Evolutionary conservation across 352 stramenopile species (phyloP), one percentile per base, ranked within the genome.

Genomic region (Globisporangium solare): DNA sequence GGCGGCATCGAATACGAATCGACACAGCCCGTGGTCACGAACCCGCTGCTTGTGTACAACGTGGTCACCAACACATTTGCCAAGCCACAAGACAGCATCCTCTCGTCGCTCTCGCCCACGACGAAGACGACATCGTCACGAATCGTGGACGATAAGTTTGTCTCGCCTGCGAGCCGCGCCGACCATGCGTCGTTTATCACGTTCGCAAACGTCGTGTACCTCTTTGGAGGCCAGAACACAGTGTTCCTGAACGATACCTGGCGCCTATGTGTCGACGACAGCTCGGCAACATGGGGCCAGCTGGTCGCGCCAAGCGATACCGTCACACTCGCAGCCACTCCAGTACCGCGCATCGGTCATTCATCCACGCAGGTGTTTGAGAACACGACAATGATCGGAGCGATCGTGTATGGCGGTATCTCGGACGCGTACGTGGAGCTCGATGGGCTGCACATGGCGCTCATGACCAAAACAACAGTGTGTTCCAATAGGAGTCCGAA

Each of bases 1-100:
- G 79, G 79, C 8, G 79, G 77, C 35, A 85, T 88, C 43, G 77
- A 75, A 55, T 88, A 83, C 65, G 79, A 88, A 57, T 88, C 77
- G 0, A 72, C 77, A 21, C 79, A 89, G 62, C 79, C 79, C 5
- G 73, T 83, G 2, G 76, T 88, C 11, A 56, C 64, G 51, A 79
- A 66, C 39, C 73, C 77, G 37, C 70, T 81, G 22, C 61, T 88
- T n/a, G 71, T 88, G 24, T 89, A 74, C 60, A 55, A 73, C 35
- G 56, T 79, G 21, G 37, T 55, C 7, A 56, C 66, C 3, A 79
- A 85, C 58, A 21, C 35, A 1, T 89, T 86, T 56, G 40, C 58
- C 6, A 63, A 67, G 5, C 73, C 76, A 0, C 50, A 67, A 35
- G 79, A 89, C 64, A 59, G 72, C 17, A 80, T 89, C 58, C 43